These are phyloP conservation scores for Boechera stricta DNA, from an alignment of 345 rosid species.

Conservation along the genomic window DNA sequence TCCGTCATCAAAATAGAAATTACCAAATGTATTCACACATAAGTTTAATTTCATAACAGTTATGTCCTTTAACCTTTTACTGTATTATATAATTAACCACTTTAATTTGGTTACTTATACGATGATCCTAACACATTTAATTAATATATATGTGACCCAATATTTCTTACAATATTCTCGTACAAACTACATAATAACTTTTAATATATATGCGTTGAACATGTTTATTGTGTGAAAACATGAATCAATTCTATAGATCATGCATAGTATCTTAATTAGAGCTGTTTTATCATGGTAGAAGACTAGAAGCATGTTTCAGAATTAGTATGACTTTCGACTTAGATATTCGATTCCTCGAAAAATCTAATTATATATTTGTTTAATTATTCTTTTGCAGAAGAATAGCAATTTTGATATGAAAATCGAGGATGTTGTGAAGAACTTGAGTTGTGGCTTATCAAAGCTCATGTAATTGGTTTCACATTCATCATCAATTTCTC, in stretches of 20 bases:
- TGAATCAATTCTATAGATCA: neutral
- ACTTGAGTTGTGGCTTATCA: constrained; percentile 53
- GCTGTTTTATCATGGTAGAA: neutral
- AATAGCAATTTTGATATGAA: constrained; percentile 58
- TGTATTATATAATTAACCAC: too few species aligned
- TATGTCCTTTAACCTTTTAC: too few species aligned
- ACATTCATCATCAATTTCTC: neutral
- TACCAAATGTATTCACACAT: too few species aligned
- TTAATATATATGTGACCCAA: too few species aligned
- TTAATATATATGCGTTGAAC: neutral
- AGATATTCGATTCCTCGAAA: neutral
- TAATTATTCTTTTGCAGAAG: constrained; percentile 55
- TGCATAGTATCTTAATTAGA: too few species aligned
- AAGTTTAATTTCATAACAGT: too few species aligned
- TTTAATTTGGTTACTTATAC: too few species aligned
- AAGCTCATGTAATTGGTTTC: constrained; percentile 47
- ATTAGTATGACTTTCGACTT: neutral
- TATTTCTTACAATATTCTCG: neutral
- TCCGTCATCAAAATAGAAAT: too few species aligned
- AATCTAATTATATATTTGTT: neutral
- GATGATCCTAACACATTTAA: too few species aligned
- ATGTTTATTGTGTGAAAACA: neutral
- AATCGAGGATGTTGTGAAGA: constrained; percentile 64
- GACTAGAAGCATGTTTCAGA: neutral
- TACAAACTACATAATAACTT: neutral